These are phyloP conservation scores for Pseudogymnoascus verrucosus DNA, from an alignment of 2,329 filamentous ascomycete species.

Conservation along the genomic window DNA sequence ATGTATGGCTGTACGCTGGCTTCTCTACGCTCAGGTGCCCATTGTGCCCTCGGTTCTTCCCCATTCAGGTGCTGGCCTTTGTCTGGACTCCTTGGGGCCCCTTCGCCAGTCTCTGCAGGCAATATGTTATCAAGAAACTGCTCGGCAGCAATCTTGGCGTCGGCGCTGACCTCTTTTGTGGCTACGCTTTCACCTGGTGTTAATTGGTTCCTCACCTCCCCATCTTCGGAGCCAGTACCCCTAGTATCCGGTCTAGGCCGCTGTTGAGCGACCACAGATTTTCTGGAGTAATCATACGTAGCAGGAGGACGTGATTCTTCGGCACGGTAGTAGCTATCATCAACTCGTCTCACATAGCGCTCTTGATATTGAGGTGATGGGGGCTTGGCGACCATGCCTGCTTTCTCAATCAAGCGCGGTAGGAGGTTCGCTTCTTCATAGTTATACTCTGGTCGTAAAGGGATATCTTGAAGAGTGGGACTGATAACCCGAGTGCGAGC, in stretches of 20 bases:
- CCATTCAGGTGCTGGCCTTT: constrained; percentile 13
- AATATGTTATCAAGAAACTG: constrained; percentile 31
- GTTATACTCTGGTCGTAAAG: neutral
- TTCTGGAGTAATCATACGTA: neutral
- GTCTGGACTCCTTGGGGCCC: constrained; percentile 10
- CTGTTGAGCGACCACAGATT: neutral
- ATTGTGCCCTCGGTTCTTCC: constrained; percentile 13
- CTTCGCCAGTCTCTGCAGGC: constrained; percentile 18
- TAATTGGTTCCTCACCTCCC: constrained; percentile 26
- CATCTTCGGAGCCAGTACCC: constrained; percentile 31
- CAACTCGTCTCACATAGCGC: neutral
- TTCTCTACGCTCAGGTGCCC: constrained; percentile 17
- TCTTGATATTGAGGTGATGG: neutral
- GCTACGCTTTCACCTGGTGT: constrained; percentile 9
- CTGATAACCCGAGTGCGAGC: neutral
- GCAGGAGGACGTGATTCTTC: neutral
- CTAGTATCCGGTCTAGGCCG: constrained; percentile 17
- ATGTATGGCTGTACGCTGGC: neutral
- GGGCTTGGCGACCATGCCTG: neutral
- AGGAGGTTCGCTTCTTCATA: constrained; percentile 3
- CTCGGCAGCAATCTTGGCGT: constrained; percentile 30
- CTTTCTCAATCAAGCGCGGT: constrained; percentile 2
- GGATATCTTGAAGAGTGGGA: constrained; percentile 3
- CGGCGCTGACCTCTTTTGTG: constrained; percentile 14
- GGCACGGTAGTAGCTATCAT: neutral